Evolutionary conservation across 2,329 filamentous ascomycete genomes (phyloP), one percentile per base, ranked within the genome.

Genomic region (Trichophyton equinum): DNA sequence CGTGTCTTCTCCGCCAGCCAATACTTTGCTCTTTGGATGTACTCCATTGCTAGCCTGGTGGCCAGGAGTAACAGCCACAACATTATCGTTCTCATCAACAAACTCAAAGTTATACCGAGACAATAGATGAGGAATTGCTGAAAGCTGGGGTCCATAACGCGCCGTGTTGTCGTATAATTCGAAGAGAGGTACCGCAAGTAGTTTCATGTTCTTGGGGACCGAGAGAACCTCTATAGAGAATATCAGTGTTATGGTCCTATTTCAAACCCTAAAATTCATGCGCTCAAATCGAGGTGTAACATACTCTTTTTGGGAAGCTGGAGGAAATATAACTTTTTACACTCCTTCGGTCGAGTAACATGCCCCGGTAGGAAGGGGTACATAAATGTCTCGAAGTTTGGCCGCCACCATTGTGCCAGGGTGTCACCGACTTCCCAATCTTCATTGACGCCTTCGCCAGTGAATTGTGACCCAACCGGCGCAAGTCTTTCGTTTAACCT

Each of bases 301-400:
- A 63, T 81, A 95, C 91, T 97, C 68, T 87, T 91, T 74, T 91
- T 85, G 0, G 94, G 94, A 30, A 99, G 79, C 73, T 96, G 89
- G 66, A 99, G 96, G 64, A 97, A 91, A 76, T 97, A 99, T 47
- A 97, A 81, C 81, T 99, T 99, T 81, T 99, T 99, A 79, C 92
- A 96, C 78, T 99, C 94, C 79, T 99, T 99, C 6, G 94, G 94
- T 59, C 94, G 82, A 18, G 92, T 96, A 64, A 96, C 90, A 76
- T 99, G 94, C 18, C 91, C 90, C 6, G 94, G 94, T 61, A 97
- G 87, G 75, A 96, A 99, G 0, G 94, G 94, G 73, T 99, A 99
- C 91, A 99, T 96, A 80, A 97, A 97, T 1, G 94, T 97, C 80
- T 99, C 94, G 73, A 97, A 96, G 79, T 97, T 99, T 60, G 94